A percentile compares a stretch with the other conserved stretches of the same genome.
Evolutionary conservation across 148 eudicot species (phyloP).

Genomic region (Simmondsia chinensis): DNA sequence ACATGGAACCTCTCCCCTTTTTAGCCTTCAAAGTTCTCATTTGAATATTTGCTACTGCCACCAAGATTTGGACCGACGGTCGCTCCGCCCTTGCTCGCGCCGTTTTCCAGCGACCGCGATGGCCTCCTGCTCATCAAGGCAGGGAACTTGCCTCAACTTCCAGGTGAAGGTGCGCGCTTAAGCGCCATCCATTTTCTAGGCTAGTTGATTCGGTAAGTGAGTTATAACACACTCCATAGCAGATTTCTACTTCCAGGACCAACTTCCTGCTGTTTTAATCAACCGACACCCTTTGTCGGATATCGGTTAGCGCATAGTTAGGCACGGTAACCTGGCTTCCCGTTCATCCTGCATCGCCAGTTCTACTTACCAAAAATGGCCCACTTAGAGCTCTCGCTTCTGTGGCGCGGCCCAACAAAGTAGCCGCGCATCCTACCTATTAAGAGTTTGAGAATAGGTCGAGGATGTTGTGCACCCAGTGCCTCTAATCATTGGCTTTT

Average conservation of each 20-base stretch:
- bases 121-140: too few relatives aligned
- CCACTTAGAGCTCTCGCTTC: constrained; percentile 1
- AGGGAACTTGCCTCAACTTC: constrained; percentile 7
- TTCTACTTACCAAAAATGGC: constrained; percentile 5
- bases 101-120: constrained; percentile 1
- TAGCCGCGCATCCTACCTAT: neutral
- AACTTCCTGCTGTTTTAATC: constrained; percentile 6
- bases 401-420: neutral
- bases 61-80: too few relatives aligned
- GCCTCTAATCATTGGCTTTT: constrained; percentile 4
- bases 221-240: constrained; percentile 9
- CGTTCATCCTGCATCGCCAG: constrained; percentile 11
- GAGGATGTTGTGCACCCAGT: neutral
- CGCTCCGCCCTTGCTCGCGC: too few relatives aligned
- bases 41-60: too few relatives aligned
- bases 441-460: too few relatives aligned
- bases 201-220: constrained; percentile 8
- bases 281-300: constrained; percentile 10
- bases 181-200: constrained; percentile 10
- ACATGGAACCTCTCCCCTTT: too few relatives aligned
- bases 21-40: too few relatives aligned
- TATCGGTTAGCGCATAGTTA: constrained; percentile 1
- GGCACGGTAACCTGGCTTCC: constrained; percentile 6
- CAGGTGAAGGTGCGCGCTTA: constrained; percentile 4
- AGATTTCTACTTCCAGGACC: constrained; percentile 5